Evolutionary conservation across 257 asterid genomes (phyloP), one percentile per base, ranked within the genome.

Genomic region (Coffea eugenioides): DNA sequence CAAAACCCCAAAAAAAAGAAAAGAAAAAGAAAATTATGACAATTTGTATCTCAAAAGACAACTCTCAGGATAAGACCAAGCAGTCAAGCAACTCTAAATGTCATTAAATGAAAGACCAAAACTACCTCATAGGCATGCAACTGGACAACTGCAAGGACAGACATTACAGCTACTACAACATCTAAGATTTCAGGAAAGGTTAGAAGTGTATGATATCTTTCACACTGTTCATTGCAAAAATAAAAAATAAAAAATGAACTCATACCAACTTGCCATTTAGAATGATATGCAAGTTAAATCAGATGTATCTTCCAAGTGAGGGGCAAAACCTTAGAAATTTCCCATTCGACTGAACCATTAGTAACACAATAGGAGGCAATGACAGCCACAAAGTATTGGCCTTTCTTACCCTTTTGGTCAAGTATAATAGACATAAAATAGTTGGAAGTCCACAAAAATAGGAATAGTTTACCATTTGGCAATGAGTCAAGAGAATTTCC

Each of bases 401-500:
- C 41, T 46, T 46, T 67, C 48, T 27, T 0, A 2, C 46, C 20
- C 21, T 34, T 13, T n/a, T 2, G 6, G 34, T 27, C 46, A 14
- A 4, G n/a, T 66, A 66, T 46, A 31, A 31, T 12, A 12, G 41
- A 34, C 46, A 67, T 31, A 25, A 34, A n/a, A n/a, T 62, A 62
- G 6, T 57, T 57, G 65, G 3, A 20, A 57, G 36, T 43, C 45
- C 15, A 25, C 57, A 66, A 52, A 68, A 49, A 31, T n/a, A 68
- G 74, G 34, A 81, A 78, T 79, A 57, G 43, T 74, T 69, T 90
- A 95, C 99, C 98, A 92, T 86, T 81, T 95, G 99, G 75, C 97
- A 91, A 85, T 93, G 98, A 66, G 97, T 92, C 76, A 95, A 87
- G 64, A 84, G 84, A 80, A 86, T 89, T 89, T 89, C 97, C 90